Evolutionary conservation across 768 basidiomycete genomes (phyloP).

Genomic region (Termitomyces sp.): DNA sequence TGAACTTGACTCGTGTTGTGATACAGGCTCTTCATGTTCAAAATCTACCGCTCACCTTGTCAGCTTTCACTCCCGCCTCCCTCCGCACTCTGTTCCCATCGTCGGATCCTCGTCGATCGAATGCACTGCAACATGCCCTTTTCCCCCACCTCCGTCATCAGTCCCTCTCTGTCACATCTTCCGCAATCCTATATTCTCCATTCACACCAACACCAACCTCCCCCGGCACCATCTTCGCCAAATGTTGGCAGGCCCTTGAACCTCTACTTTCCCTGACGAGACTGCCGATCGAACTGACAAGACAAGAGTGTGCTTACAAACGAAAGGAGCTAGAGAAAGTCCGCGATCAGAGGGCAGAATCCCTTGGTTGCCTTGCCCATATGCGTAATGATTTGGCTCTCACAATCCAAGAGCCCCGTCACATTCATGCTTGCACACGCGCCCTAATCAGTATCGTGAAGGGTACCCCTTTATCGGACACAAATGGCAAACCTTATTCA

Average conservation of each 20-base stretch:
- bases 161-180: constrained; percentile 13
- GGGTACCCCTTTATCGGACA: constrained; percentile 6
- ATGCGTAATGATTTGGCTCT: constrained; percentile 41
- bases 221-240: constrained; percentile 3
- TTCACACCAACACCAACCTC: neutral
- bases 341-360: constrained; percentile 62
- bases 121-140: constrained; percentile 47
- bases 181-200: constrained; percentile 11
- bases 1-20: constrained; percentile 31
- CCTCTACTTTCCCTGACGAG: constrained; percentile 22
- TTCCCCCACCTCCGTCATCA: constrained; percentile 50
- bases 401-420: constrained; percentile 19
- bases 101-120: constrained; percentile 37
- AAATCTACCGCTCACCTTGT: constrained; percentile 40
- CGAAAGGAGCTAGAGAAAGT: constrained; percentile 53
- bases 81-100: constrained; percentile 44
- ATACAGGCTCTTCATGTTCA: constrained; percentile 34
- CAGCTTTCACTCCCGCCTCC: constrained; percentile 40
- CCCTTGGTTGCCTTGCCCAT: constrained; percentile 56
- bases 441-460: constrained; percentile 16
- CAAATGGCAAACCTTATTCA: neutral
- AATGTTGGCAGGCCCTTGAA: constrained; percentile 12
- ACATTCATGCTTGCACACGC: constrained; percentile 12
- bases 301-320: constrained; percentile 63
- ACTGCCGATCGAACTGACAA: constrained; percentile 56